Evolutionary conservation across 2,329 filamentous ascomycete genomes (phyloP).

Genomic region (Neurospora sp.): DNA sequence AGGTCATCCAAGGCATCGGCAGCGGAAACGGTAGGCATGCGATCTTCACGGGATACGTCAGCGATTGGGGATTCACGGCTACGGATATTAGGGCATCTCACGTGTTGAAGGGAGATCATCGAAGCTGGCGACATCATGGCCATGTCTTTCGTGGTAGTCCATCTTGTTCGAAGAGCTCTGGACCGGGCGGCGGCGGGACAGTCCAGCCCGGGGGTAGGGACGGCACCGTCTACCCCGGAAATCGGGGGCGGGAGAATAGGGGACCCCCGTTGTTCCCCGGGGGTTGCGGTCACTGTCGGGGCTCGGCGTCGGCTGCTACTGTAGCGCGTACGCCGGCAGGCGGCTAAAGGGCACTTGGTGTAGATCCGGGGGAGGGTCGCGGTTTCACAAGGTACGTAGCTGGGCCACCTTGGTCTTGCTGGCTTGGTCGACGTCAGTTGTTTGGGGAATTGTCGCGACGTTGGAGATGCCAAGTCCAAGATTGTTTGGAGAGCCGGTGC

Average conservation of each 20-base stretch:
- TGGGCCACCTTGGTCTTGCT: neutral
- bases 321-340: neutral
- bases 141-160: conserved; percentile 51
- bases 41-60: conserved; percentile 39
- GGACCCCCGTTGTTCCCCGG: neutral
- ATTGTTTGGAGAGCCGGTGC: neutral
- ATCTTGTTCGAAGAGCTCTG: conserved; percentile 24
- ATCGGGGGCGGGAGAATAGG: neutral
- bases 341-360: neutral
- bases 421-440: neutral
- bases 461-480: neutral
- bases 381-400: neutral
- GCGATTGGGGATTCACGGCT: neutral
- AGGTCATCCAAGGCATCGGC: conserved; percentile 59
- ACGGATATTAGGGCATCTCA: conserved; percentile 24
- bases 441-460: neutral
- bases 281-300: neutral
- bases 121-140: conserved; percentile 51
- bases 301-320: neutral
- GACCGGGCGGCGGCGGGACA: neutral
- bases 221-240: neutral
- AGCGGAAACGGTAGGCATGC: conserved; percentile 66
- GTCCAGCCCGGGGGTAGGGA: neutral
- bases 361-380: neutral
- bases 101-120: conserved; percentile 39